Evolutionary conservation across 2,329 filamentous ascomycete genomes (phyloP).

Genomic region (Phyllosticta ampelicida): DNA sequence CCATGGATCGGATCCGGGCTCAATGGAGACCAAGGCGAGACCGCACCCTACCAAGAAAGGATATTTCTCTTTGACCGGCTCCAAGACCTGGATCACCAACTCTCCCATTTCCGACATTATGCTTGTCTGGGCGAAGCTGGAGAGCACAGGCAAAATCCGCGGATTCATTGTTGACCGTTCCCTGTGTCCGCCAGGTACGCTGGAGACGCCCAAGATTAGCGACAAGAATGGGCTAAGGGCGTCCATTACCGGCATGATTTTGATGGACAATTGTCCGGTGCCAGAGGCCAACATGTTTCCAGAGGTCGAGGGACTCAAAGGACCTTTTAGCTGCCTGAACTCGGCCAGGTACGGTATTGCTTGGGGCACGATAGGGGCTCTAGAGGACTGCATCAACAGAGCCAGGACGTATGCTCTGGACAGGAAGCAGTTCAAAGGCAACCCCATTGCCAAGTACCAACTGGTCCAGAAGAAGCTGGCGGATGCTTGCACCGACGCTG

Average conservation of each 20-base stretch:
- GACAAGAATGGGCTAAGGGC: slow-evolving; percentile 91
- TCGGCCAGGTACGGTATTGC: slow-evolving; percentile 89
- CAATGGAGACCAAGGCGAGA: slow-evolving; percentile 81
- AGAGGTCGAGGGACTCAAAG: slow-evolving; percentile 70
- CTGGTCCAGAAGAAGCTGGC: slow-evolving; percentile 96
- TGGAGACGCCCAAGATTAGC: slow-evolving; percentile 86
- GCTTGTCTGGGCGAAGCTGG: slow-evolving; percentile 85
- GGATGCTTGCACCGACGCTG: slow-evolving; percentile 81
- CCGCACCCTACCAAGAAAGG: slow-evolving; percentile 76
- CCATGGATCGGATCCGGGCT: slow-evolving; percentile 82
- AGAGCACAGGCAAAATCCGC: slow-evolving; percentile 84
- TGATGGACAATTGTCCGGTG: slow-evolving; percentile 82
- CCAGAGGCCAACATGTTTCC: slow-evolving; percentile 91
- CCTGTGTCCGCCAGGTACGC: slow-evolving; percentile 73
- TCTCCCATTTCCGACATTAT: slow-evolving; percentile 79
- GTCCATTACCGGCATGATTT: slow-evolving; percentile 95
- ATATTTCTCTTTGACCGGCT: slow-evolving; percentile 65
- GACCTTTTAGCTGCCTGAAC: slow-evolving; percentile 91
- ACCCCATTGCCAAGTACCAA: slow-evolving; percentile 92
- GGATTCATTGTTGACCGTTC: slow-evolving; percentile 84
- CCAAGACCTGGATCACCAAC: slow-evolving; percentile 96
- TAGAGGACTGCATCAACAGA: slow-evolving; percentile 81
- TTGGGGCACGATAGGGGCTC: slow-evolving; percentile 82
- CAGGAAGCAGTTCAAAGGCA: slow-evolving; percentile 90
- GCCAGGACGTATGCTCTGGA: slow-evolving; percentile 83